Conservation (phyloP, 257 asterid genomes). For the Solanum etuberosum region DNA sequence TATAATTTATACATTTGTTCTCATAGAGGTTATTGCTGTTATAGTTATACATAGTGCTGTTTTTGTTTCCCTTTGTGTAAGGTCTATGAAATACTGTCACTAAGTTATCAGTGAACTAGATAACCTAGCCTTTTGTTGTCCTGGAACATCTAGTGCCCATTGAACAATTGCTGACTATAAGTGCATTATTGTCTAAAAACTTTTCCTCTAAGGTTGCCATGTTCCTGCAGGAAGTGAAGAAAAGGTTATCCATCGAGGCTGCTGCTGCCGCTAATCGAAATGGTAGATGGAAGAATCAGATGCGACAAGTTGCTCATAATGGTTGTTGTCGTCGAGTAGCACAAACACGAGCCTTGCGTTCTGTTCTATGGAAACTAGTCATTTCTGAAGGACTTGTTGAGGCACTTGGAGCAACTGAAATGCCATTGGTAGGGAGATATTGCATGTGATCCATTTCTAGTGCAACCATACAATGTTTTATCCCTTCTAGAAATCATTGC, state of each 20-base stretch:
- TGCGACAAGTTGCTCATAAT: conserved; percentile 80
- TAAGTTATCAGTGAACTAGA: not conserved
- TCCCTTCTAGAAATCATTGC: not conserved
- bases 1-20: not conserved
- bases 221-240: conserved; percentile 69
- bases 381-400: conserved; percentile 69
- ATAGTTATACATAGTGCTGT: not conserved
- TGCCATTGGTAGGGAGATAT: conserved; percentile 56
- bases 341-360: conserved; percentile 70
- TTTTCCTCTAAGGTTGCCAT: conserved; percentile 7
- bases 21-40: not conserved
- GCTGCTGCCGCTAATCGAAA: conserved; percentile 68
- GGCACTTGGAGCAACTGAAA: conserved; percentile 61
- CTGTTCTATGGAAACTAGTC: conserved; percentile 77
- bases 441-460: not conserved
- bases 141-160: not conserved
- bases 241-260: conserved; percentile 78
- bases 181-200: not conserved
- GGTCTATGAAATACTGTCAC: not conserved
- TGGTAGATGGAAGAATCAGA: conserved; percentile 98
- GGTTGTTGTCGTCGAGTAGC: conserved; percentile 96
- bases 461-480: not conserved
- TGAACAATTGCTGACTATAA: not conserved
- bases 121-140: not conserved
- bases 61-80: not conserved